Conservation (phyloP, 1,284 basidiomycete genomes). For the Boletus sp. region DNA sequence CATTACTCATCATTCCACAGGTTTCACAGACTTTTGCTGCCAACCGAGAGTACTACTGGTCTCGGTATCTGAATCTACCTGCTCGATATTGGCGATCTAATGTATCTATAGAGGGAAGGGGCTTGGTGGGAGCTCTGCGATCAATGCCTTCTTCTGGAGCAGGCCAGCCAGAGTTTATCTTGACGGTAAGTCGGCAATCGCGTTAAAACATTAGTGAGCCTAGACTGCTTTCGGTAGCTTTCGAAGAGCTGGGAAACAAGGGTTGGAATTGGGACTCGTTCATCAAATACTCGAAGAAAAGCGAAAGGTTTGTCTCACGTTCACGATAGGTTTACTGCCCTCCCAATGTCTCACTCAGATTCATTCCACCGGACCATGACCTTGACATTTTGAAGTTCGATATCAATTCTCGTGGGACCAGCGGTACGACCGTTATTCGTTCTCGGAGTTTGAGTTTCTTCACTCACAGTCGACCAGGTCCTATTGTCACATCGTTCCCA, state of each 20-base stretch:
- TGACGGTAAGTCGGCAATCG: neutral
- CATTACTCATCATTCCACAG: neutral
- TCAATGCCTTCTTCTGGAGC: slow-evolving; percentile 2
- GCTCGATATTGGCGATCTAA: neutral
- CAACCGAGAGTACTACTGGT: neutral
- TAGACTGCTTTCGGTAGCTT: neutral
- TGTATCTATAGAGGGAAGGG: neutral
- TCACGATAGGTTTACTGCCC: neutral
- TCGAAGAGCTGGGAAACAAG: slow-evolving; percentile 5
- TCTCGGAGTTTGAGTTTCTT: neutral
- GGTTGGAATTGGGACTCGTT: slow-evolving; percentile 11
- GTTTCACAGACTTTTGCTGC: neutral
- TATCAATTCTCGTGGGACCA: neutral
- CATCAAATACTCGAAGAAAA: slow-evolving; percentile 8
- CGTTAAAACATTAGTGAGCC: neutral
- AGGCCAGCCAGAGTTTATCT: slow-evolving; percentile 1
- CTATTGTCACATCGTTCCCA: slow-evolving; percentile 6
- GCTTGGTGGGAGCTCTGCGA: slow-evolving; percentile 8
- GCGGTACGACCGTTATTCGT: neutral
- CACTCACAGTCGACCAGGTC: neutral
- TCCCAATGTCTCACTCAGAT: neutral
- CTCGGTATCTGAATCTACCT: neutral
- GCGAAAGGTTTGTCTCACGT: slow-evolving; percentile 5
- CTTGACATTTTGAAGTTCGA: slow-evolving; percentile 6
- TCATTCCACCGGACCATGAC: slow-evolving; percentile 4